Evolutionary conservation across 202 grass and related monocot species (phyloP).

Genomic region (Miscanthus sacchariflorus): DNA sequence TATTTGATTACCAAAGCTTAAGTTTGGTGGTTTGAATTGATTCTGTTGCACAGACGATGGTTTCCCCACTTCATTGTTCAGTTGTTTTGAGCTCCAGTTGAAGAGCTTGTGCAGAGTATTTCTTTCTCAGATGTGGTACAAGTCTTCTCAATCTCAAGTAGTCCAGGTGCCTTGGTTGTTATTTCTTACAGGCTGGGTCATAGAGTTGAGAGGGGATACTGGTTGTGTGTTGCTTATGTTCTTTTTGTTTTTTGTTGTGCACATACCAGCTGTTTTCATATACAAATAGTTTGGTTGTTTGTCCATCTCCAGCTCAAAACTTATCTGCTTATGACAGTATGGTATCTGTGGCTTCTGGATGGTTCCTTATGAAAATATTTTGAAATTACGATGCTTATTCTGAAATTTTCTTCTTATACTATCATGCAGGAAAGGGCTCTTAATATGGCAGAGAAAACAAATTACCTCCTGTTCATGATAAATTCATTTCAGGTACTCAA

Average conservation of each 20-base stretch:
- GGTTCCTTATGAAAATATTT: conserved; percentile 13
- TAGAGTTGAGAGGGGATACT: neutral
- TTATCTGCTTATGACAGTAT: conserved; percentile 1
- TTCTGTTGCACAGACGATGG: neutral
- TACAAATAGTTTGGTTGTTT: conserved; percentile 3
- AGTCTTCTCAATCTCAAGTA: neutral
- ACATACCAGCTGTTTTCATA: conserved; percentile 17
- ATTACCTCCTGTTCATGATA: conserved; percentile 98
- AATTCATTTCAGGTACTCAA: conserved; percentile 89
- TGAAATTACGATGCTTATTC: conserved; percentile 22
- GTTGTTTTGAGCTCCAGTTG: conserved; percentile 23
- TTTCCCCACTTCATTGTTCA: neutral
- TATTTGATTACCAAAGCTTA: conserved; percentile 35
- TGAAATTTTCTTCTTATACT: conserved; percentile 24
- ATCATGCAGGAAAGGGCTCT: conserved; percentile 67
- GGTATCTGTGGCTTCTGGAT: neutral
- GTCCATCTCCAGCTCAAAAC: neutral
- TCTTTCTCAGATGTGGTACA: neutral
- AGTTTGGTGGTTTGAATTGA: neutral
- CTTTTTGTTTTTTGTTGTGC: neutral
- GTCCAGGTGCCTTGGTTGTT: neutral
- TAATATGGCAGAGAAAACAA: conserved; percentile 91
- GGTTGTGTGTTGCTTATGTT: conserved; percentile 1
- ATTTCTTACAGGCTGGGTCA: neutral
- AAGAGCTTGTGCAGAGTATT: neutral